Percentiles rank a stretch among this genome's conserved stretches.
Conservation (phyloP, 2,329 filamentous ascomycete genomes). For the Biscogniauxia mediterranea region DNA sequence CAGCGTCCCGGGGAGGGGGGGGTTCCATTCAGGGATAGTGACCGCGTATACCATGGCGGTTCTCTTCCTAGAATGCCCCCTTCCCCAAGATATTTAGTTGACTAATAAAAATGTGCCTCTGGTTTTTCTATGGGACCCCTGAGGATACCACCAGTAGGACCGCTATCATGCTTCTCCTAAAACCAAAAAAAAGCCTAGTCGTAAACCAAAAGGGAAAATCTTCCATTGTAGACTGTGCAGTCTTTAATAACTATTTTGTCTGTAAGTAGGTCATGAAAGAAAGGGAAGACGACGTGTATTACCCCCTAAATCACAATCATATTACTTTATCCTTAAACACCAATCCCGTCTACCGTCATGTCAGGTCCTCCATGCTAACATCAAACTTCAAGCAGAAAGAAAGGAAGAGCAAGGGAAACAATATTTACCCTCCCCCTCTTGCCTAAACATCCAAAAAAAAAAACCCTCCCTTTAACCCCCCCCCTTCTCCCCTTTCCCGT, state of each 20-base stretch:
- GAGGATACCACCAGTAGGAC: background rate
- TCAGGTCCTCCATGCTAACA: background rate
- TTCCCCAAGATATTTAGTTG: background rate
- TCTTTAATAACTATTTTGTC: background rate
- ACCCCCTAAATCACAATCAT: background rate
- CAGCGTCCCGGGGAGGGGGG: background rate
- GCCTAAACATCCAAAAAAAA: background rate
- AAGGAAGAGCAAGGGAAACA: too few species aligned
- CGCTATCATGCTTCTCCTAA: too few species aligned
- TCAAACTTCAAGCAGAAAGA: background rate
- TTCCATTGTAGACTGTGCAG: background rate
- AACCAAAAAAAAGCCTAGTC: too few species aligned
- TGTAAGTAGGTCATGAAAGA: too few species aligned
- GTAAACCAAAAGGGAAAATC: too few species aligned
- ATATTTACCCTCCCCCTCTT: background rate
- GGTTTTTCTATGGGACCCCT: background rate
- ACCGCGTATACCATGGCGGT: background rate
- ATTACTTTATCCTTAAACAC: background rate
- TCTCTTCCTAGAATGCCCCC: background rate
- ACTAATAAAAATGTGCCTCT: background rate
- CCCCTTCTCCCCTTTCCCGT: background rate
- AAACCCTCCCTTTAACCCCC: too few species aligned
- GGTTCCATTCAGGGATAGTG: background rate
- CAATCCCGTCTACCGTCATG: background rate
- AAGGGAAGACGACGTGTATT: background rate